Base-by-base conservation (phyloP, 2,329 filamentous ascomycete species). In the Monilinia laxa region DNA sequence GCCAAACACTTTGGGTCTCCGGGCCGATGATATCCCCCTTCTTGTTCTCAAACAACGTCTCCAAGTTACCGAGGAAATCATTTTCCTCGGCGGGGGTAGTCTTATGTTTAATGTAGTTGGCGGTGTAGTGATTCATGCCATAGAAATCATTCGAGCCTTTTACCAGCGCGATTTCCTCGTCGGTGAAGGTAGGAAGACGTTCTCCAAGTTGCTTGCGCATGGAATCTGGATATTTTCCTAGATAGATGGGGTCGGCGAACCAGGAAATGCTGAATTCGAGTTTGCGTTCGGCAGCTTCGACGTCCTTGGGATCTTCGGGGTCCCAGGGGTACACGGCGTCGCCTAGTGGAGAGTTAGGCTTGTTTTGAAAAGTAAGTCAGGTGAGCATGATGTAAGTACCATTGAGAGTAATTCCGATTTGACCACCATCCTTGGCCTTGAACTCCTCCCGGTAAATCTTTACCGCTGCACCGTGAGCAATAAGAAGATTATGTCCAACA, bases 101-200 rank as follows among this genome's bases (percentile, higher is more conserved):
- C 75, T 87, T 86, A 79, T 93, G 88, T 77, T 87, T 88, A 80
- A 96, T 88, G 80, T 91, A 96, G 82, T 95, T 91, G 75, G 91
- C 90, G 62, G 91, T 93, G 82, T 96, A 96, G 82, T 93, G 90
- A 82, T 96, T 96, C 91, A 94, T 94, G 77, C 91, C 92, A 78
- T 96, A 96, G 79, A 96, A 96, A 81, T 96, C 92, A 78, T 95
- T 95, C 76, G 89, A 92, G n/a, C 90, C 91, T 74, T 89, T 83
- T 56, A 96, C 87, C n/a, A 95, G 81, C 2, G 85, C 85, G 31
- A 82, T 78, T 76, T 96, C 91, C 71, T 91, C 90, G 0, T 83
- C 78, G 0, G 90, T 92, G 77, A 91, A 95, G 55, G 82, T 81
- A 6, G 92, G 92, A 58, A 96, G 84, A 18, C 91, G 87, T 76